Conservation (phyloP, 768 basidiomycete genomes). For the Tulasnella sp. region DNA sequence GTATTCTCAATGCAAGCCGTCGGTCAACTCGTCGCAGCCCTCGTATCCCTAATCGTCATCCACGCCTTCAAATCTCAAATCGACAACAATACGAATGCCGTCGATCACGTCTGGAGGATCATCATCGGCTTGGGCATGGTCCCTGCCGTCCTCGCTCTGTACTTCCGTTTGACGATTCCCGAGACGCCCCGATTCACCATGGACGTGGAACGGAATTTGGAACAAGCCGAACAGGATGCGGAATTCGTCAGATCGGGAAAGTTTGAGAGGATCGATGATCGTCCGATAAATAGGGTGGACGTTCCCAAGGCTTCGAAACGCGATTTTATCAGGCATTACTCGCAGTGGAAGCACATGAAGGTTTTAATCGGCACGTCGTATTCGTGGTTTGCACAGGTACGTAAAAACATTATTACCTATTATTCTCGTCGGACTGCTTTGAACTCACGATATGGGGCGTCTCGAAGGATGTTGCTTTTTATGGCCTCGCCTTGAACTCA, state of each 20-base stretch:
- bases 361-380: constrained; percentile 20
- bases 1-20: constrained; percentile 21
- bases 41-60: background rate
- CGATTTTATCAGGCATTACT: constrained; percentile 20
- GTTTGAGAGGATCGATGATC: constrained; percentile 17
- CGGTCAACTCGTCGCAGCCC: background rate
- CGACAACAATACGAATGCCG: constrained; percentile 19
- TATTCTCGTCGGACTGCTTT: constrained; percentile 25
- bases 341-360: constrained; percentile 21
- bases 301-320: constrained; percentile 19
- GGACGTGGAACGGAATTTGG: constrained; percentile 21
- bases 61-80: constrained; percentile 2
- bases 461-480: constrained; percentile 16
- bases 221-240: constrained; percentile 17
- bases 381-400: constrained; percentile 27
- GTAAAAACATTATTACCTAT: constrained; percentile 51
- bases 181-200: constrained; percentile 20
- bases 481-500: constrained; percentile 22
- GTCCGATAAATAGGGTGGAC: constrained; percentile 17
- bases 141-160: constrained; percentile 23
- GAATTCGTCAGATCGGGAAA: constrained; percentile 21
- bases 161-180: constrained; percentile 27
- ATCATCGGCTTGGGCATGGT: constrained; percentile 21
- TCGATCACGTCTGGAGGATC: constrained; percentile 38
- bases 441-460: too few species aligned